Base-by-base conservation (phyloP, 1,284 basidiomycete species). In the Rhodotorula glutinis region DNA sequence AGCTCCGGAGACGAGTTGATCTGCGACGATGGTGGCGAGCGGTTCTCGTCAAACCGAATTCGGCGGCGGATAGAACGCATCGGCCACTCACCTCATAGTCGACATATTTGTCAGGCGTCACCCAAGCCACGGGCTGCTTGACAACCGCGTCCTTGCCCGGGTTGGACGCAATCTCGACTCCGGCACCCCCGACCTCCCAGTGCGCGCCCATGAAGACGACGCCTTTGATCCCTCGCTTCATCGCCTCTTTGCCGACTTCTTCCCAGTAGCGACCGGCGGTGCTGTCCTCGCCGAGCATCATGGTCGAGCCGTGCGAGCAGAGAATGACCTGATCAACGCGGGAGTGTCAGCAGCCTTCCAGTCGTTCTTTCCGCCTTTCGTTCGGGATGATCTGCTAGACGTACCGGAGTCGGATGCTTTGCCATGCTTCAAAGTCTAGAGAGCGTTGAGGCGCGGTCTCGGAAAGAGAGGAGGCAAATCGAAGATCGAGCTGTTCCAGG, bases 121-220 rank as follows among this genome's bases (percentile, higher is more conserved):
- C 74, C 74, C 74, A 75, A 0, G 74, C 74, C 8, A 75, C 74
- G 0, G 74, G 74, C 51, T 75, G 74, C 66, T 75, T 75, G 38
- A 47, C 52, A 33, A 59, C 57, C 47, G 66, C 63, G 38, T 61
- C 54, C n/a, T 54, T 57, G 1, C 56, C 56, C 7, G 67, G 62
- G 40, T 75, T 75, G 25, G 62, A 59, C 0, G 74, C 72, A 1
- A 75, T 68, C 41, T 72, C 66, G 52, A 75, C 63, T 8, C 70
- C 67, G 30, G 66, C 59, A 10, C 64, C 69, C 1, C 54, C 52
- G 10, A 67, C 65, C 27, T 74, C 67, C 74, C 74, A 75, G 55
- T 75, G 74, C 21, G 74, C 72, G 21, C 74, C 74, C 69, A 75
- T 71, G 63, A 74, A 73, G 43, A 75, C 67, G 23, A 75, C 69